Base-by-base conservation (phyloP, 768 basidiomycete species). In the Astraeus odoratus region DNA sequence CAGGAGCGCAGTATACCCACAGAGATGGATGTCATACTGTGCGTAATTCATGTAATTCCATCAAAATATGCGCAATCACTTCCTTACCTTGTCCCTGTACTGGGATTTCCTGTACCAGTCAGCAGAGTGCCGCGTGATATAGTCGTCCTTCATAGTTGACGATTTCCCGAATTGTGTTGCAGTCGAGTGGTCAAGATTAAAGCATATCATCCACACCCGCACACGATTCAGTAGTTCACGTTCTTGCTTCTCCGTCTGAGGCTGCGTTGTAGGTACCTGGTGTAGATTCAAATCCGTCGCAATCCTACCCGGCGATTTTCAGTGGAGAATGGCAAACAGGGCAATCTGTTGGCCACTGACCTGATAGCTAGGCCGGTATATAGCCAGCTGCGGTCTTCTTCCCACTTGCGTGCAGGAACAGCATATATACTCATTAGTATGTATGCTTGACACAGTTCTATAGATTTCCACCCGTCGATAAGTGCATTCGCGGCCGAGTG, bases 121-220 rank as follows among this genome's bases (percentile, higher is more conserved):
- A 26, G 71, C 73, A 5, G 81, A 79, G 55, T 80, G 76, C 25
- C 89, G 76, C 43, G 86, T 78, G 51, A 85, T 78, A 44, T 75
- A 83, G 57, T 93, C 88, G 55, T 92, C 90, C 54, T 85, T 84
- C 58, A 94, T 83, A 8, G 88, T 90, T 10, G 82, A 83, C 2
- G 90, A 88, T 63, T 92, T 92, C 3, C 91, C 92, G 59, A 91
- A 88, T 59, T 92, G 85, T 2, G 86, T 91, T 2, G 88, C 83
- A 3, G 85, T 83, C 22, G 89, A 92, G 15, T 87, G 78, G 60
- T 96, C 92, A 46, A 94, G 61, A 58, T 89, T 88, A 67, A 84
- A 92, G 60, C 88, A 93, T 41, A 86, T 85, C 72, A 94, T 76
- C 91, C 91, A 96, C 23, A 84, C 80, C n/a, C 92, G 70, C 33